Evolutionary conservation across 2,329 filamentous ascomycete species (phyloP).

Genomic region (Hypomyces perniciosus): DNA sequence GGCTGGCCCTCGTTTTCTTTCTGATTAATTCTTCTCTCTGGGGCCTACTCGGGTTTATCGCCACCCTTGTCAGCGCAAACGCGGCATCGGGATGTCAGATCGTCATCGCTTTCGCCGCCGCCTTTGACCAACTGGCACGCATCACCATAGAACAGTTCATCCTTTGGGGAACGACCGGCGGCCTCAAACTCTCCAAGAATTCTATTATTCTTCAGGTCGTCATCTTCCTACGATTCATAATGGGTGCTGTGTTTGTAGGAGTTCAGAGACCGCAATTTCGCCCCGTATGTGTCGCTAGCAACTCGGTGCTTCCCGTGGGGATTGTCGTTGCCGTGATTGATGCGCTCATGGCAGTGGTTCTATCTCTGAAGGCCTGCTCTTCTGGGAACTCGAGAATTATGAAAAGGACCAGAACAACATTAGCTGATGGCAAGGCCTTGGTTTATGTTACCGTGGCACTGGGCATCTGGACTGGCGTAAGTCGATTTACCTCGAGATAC

Average conservation of each 20-base stretch:
- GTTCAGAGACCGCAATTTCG: conserved; percentile 47
- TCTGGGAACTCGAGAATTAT: conserved; percentile 28
- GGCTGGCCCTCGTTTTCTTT: conserved; percentile 57
- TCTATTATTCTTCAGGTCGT: conserved; percentile 40
- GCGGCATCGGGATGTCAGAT: conserved; percentile 44
- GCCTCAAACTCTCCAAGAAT: conserved; percentile 31
- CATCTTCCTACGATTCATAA: conserved; percentile 42
- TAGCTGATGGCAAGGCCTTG: conserved; percentile 34
- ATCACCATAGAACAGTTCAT: conserved; percentile 49
- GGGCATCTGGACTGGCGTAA: conserved; percentile 49
- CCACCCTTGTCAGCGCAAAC: conserved; percentile 40
- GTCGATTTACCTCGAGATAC: conserved; percentile 20
- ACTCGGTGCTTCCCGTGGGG: conserved; percentile 39
- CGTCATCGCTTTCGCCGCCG: conserved; percentile 44
- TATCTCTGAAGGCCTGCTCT: conserved; percentile 38
- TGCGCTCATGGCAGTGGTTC: conserved; percentile 35
- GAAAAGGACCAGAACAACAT: conserved; percentile 21
- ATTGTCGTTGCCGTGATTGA: conserved; percentile 41
- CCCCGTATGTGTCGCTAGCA: conserved; percentile 46
- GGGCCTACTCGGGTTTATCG: conserved; percentile 47
- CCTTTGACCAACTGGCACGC: conserved; percentile 53
- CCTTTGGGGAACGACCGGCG: conserved; percentile 43
- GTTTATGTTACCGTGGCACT: conserved; percentile 38
- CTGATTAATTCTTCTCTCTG: conserved; percentile 46
- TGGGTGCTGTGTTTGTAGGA: conserved; percentile 50